These are phyloP conservation scores for Trichoderma polysporum DNA, from an alignment of 2,329 filamentous ascomycete genomes.

Conservation along the genomic window DNA sequence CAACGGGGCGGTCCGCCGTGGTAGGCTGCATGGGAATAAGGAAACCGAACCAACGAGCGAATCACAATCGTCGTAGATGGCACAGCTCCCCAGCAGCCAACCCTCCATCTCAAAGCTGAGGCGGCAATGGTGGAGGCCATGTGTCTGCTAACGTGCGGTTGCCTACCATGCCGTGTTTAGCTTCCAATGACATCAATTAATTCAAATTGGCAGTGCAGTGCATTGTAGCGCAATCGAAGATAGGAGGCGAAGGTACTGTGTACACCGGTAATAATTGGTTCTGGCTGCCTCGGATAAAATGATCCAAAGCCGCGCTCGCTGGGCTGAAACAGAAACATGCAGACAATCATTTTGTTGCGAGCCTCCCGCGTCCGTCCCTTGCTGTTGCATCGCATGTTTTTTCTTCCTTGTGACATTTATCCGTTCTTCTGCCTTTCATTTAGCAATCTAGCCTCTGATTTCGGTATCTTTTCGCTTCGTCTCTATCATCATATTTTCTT, in stretches of 20 bases:
- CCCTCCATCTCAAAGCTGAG: slow-evolving; percentile 1
- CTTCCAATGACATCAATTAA: neutral
- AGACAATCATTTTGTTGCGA: neutral
- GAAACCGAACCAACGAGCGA: neutral
- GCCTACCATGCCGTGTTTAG: neutral
- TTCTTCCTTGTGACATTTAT: neutral
- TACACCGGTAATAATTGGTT: neutral
- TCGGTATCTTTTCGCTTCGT: neutral
- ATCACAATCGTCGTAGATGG: neutral
- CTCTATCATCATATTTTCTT: neutral
- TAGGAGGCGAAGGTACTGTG: neutral
- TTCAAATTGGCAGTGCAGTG: no score
- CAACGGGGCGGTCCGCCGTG: neutral
- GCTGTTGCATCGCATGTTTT: neutral
- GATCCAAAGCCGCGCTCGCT: neutral
- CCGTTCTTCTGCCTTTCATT: neutral
- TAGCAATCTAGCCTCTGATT: neutral
- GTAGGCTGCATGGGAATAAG: neutral
- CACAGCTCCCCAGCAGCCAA: neutral
- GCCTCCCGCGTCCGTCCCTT: neutral
- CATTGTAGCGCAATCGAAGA: neutral
- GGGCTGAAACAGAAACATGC: neutral
- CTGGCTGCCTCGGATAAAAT: neutral
- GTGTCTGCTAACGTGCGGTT: neutral
- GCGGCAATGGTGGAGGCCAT: slow-evolving; percentile 3